Base-by-base conservation (phyloP, 768 basidiomycete genomes). In the Russula dissimulans region DNA sequence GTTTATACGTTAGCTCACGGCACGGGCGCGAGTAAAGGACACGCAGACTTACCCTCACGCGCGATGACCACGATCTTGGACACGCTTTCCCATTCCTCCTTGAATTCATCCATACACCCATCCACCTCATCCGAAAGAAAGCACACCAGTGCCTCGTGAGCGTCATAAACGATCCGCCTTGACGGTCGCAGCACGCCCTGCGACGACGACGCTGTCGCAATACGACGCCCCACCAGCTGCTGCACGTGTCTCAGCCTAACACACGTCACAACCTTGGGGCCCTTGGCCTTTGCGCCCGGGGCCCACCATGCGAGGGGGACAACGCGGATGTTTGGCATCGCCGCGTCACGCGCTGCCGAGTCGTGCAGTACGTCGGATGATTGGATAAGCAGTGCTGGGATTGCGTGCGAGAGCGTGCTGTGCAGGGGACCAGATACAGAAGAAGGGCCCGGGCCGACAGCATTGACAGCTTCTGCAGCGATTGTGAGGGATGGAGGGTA, bases 31-130 rank as follows among this genome's bases (percentile, higher is more conserved):
- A 18, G 36, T 22, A 5, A 38, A 36, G 34, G 1, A 26, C 0
- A 46, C 3, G 43, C 11, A 50, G n/a, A 67, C 77, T 59, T 68
- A 90, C 91, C 84, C 76, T 94, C 90, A 61, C 91, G 82, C 12
- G 92, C 93, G 57, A 95, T 92, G 31, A 94, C 89, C 12, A 94
- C 90, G 81, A 94, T 92, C 73, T 93, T 95, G 18, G 90, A 91
- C 34, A 95, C 89, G 47, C 88, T 78, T 43, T 90, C 89, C 91
- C 93, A 95, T 71, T 94, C 92, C 68, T 93, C 89, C 65, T 91
- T 73, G 70, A 97, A 94, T 66, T 92, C 87, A 60, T 89, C 87
- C 18, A 97, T 90, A 67, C 92, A 95, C 8, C 84, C 85, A 65
- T 92, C 83, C 64, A 95, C 87, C 67, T 93, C 81, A 65, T 90